Evolutionary conservation across 345 rosid genomes (phyloP).

Genomic region (Eucalyptus curtisii): DNA sequence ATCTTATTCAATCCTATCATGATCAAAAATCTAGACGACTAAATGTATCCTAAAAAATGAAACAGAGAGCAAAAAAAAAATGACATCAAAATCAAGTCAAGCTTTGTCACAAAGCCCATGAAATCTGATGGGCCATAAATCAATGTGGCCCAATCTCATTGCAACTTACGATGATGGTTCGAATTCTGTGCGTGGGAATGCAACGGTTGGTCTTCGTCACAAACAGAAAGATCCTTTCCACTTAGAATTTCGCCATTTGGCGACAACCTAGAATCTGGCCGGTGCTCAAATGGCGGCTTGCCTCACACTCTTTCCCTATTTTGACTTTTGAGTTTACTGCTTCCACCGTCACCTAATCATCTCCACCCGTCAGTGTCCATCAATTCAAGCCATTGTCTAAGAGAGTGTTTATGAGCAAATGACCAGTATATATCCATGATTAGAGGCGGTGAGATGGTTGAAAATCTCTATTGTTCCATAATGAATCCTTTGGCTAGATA

Average conservation of each 20-base stretch:
- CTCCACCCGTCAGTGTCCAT: not conserved
- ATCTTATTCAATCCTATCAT: fast-evolving
- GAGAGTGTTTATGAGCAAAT: not conserved
- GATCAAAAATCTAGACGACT: fast-evolving
- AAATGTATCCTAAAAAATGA: no score
- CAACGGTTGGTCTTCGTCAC: not conserved
- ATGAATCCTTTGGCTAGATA: not conserved
- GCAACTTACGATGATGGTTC: not conserved
- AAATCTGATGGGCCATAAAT: not conserved
- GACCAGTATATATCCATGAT: not conserved
- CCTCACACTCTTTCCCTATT: not conserved
- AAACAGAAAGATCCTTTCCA: not conserved
- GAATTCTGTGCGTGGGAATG: not conserved
- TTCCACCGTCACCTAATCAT: not conserved
- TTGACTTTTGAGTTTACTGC: not conserved
- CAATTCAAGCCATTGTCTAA: not conserved
- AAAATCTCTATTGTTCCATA: fast-evolving
- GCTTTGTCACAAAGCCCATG: not conserved
- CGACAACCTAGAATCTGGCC: not conserved
- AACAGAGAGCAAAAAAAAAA: fast-evolving
- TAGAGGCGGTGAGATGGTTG: not conserved
- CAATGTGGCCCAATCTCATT: not conserved
- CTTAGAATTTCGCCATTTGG: not conserved
- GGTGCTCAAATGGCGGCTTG: not conserved
- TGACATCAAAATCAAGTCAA: not conserved